These are phyloP conservation scores for Aplosporella prunicola DNA, from an alignment of 2,329 filamentous ascomycete genomes.

Conservation along the genomic window DNA sequence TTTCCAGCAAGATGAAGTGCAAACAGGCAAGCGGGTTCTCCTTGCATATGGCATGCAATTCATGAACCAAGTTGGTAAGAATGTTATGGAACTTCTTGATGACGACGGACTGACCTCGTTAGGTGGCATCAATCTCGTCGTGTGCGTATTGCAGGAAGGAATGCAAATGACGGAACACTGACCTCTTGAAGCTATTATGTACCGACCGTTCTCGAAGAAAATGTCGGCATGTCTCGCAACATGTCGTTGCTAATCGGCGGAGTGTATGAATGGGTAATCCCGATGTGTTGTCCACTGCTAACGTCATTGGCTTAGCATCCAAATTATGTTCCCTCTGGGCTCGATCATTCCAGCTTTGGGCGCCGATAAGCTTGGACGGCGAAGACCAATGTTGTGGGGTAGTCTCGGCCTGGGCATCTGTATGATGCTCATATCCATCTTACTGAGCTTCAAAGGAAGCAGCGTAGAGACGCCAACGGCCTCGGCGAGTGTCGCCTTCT, in stretches of 20 bases:
- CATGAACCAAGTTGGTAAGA: constrained; percentile 52
- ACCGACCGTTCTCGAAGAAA: constrained; percentile 16
- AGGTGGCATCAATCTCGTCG: constrained; percentile 18
- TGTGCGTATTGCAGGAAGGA: constrained; percentile 15
- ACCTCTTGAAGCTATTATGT: constrained; percentile 5
- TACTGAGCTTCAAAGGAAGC: constrained; percentile 6
- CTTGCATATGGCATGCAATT: constrained; percentile 50
- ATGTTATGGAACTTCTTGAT: constrained; percentile 1
- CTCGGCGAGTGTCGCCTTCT: constrained; percentile 34
- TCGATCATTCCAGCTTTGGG: constrained; percentile 19
- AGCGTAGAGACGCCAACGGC: constrained; percentile 23
- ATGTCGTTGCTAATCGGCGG: constrained; percentile 40
- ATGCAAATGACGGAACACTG: neutral
- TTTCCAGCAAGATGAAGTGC: constrained; percentile 34
- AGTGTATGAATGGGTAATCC: constrained; percentile 19
- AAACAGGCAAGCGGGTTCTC: constrained; percentile 52
- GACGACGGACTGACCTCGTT: constrained; percentile 21
- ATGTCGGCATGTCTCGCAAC: constrained; percentile 37
- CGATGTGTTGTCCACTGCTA: constrained; percentile 15
- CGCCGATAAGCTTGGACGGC: constrained; percentile 22
- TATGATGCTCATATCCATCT: constrained; percentile 22
- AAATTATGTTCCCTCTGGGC: constrained; percentile 17
- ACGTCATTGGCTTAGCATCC: constrained; percentile 1
- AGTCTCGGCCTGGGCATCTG: constrained; percentile 23
- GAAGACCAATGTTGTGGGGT: constrained; percentile 25